Base-by-base conservation (phyloP, 257 asterid genomes). In the Penstemon barbatus region DNA sequence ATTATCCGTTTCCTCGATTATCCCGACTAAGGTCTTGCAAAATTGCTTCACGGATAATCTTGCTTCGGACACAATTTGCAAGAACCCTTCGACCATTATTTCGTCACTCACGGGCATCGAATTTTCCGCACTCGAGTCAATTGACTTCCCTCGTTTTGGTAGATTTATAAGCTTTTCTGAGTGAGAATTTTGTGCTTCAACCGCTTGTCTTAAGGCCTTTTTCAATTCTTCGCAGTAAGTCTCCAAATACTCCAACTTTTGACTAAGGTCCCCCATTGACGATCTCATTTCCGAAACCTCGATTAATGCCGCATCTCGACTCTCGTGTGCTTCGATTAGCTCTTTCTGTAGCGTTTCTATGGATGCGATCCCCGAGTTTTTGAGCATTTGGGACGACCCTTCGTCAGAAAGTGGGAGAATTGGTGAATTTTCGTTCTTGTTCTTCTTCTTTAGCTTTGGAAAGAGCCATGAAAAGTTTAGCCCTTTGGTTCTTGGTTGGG, bases 1-100 rank as follows among this genome's bases (percentile, higher is more conserved):
- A 7, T 50, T 69, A 65, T 88, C 97, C 2, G 76, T 75, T 56
- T 81, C 94, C 15, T 85, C 84, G 5, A 84, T 72, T 66, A 78
- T 95, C 0, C 77, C 79, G 0, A 85, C 44, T 3, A 93, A 77
- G 2, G 81, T 75, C 84, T 87, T 90, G 92, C 99, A 87, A 77
- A 93, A 88, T 56, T 90, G 97, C 77, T 82, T 90, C 6, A 88
- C 95, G 0, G 99, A 85, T 50, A 87, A 69, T 61, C 99, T 86
- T 13, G 99, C 85, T 74, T 93, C 99, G 0, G 96, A 85, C 9
- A 85, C 95, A 3, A 88, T 77, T 81, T 93, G 99, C 84, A 93
- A 19, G 78, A 90, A 90, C 0, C 96, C 97, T 79, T 93, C 97
- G 15, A 84, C 80, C 97, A 93, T 90, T 15, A 75, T 91, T 51